Base-by-base conservation (phyloP, 306 rosid species). In the Astragalus membranaceus region DNA sequence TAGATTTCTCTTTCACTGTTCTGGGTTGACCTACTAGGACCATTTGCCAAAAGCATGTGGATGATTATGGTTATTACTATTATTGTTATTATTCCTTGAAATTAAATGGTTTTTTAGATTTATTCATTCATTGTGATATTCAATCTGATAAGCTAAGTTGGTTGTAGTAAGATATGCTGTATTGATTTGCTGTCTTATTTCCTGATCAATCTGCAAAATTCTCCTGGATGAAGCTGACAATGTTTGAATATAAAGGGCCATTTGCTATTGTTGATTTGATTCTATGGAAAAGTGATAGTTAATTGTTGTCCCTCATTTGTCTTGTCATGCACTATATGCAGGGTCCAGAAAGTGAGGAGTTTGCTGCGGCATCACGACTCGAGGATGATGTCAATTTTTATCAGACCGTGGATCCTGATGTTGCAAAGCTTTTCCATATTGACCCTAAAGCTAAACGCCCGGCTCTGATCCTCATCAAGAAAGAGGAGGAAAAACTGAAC, bases 321-420 rank as follows among this genome's bases (percentile, higher is more conserved):
- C 14, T n/a, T 84, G 47, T 55, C 5, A 64, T 17, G 50, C 10
- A 14, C 67, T 9, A 54, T 57, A 61, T 42, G 76, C 78, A 95
- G 99, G 99, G 96, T 52, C 70, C 91, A 51, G 97, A 91, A 80
- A 91, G 96, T 72, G 91, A 88, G 70, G 99, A 91, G 85, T 86
- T 95, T 69, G 89, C 93, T 58, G 86, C 99, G 33, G 96, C 99
- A 49, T 91, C 99, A 63, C 81, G 92, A 68, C 85, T 87, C 64
- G 96, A 91, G 81, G 99, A 95, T 75, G 97, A 89, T 74, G 88
- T 95, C 67, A 91, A 69, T 76, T 95, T 91, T 76, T 91, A 89
- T 87, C 99, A 95, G 81, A 91, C 97, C 39, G 89, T 79, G 83
- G 79, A 85, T 80, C 83, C 93, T 39, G 89, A 89, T 66, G 97